Conservation (phyloP, 345 rosid genomes). For the Cardamine occulta region DNA sequence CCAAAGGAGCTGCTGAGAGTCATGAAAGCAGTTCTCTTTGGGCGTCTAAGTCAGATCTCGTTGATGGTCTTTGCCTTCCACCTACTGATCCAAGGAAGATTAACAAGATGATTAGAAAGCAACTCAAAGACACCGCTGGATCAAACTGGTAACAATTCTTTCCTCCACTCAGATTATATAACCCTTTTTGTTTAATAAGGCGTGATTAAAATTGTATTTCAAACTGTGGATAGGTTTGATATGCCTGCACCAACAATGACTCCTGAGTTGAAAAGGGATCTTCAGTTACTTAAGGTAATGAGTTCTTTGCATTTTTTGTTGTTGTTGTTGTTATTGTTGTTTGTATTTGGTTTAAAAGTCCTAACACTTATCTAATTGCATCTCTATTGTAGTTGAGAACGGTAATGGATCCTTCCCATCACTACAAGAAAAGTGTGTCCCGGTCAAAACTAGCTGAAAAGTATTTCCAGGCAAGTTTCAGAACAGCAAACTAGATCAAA, state of each 20-base stretch:
- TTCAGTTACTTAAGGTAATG: slow-evolving; percentile 84
- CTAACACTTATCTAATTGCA: slow-evolving; percentile 6
- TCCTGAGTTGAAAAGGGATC: slow-evolving; percentile 84
- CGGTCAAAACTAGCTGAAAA: slow-evolving; percentile 65
- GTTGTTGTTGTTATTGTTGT: neutral
- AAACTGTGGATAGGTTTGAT: slow-evolving; percentile 65
- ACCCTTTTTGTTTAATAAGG: neutral
- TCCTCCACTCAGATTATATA: neutral
- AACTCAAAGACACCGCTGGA: slow-evolving; percentile 74
- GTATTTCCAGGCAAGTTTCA: slow-evolving; percentile 77
- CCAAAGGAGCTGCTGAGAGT: slow-evolving; percentile 35
- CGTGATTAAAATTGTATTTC: slow-evolving; percentile 1
- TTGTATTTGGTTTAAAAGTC: neutral
- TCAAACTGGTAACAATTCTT: slow-evolving; percentile 56
- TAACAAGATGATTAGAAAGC: slow-evolving; percentile 67
- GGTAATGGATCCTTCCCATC: slow-evolving; percentile 80
- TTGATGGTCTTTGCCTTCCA: slow-evolving; percentile 82
- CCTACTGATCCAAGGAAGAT: slow-evolving; percentile 72
- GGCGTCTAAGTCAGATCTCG: slow-evolving; percentile 62
- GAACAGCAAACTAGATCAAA: neutral
- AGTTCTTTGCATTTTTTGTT: neutral
- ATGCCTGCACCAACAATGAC: slow-evolving; percentile 92
- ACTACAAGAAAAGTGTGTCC: slow-evolving; percentile 75
- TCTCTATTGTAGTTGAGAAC: slow-evolving; percentile 63
- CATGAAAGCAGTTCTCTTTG: slow-evolving; percentile 56